A percentile compares a stretch with the other conserved stretches of the same genome.
phyloP scores from a whole-genome alignment of 768 basidiomycete species.

The Fistulinella prunicolor region DNA sequence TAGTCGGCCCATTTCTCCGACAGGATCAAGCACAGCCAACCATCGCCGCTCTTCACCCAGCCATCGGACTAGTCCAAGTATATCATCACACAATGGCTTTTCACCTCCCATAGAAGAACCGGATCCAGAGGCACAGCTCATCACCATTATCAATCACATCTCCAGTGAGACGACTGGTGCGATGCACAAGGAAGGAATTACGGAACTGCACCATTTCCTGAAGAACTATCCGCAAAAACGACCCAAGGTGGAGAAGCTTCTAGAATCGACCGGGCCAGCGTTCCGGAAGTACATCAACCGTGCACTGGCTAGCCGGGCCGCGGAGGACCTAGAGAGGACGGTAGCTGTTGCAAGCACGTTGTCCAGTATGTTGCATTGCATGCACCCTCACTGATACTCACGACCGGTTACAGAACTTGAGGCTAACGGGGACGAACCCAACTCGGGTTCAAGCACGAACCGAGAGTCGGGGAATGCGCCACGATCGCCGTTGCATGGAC shows the following conservation, averaged over 20 bases:
- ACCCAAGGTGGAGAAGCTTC: slow-evolving; percentile 78
- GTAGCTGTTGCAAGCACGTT: slow-evolving; percentile 81
- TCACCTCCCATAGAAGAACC: slow-evolving; percentile 69
- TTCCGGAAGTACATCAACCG: slow-evolving; percentile 91
- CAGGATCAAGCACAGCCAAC: slow-evolving; percentile 55
- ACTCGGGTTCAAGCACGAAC: slow-evolving; percentile 31
- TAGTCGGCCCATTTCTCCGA: slow-evolving; percentile 71
- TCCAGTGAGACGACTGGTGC: slow-evolving; percentile 87
- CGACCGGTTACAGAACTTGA: slow-evolving; percentile 51
- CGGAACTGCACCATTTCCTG: slow-evolving; percentile 89
- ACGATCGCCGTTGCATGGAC: slow-evolving; percentile 33
- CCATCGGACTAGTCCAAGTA: slow-evolving; percentile 65
- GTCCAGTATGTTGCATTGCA: slow-evolving; percentile 54
- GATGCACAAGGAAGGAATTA: slow-evolving; percentile 91
- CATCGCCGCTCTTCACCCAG: slow-evolving; percentile 57
- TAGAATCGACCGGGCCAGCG: slow-evolving; percentile 84
- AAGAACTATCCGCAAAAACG: slow-evolving; percentile 87
- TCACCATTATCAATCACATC: slow-evolving; percentile 81
- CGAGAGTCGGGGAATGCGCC: slow-evolving; percentile 30
- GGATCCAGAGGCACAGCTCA: slow-evolving; percentile 81
- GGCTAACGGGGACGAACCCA: slow-evolving; percentile 46
- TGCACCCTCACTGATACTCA: slow-evolving; percentile 6
- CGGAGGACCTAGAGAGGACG: slow-evolving; percentile 78
- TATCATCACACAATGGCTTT: slow-evolving; percentile 56
- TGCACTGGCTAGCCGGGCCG: slow-evolving; percentile 83